These are phyloP conservation scores for Dovyalis caffra DNA, from an alignment of 345 rosid species.

Conservation along the genomic window DNA sequence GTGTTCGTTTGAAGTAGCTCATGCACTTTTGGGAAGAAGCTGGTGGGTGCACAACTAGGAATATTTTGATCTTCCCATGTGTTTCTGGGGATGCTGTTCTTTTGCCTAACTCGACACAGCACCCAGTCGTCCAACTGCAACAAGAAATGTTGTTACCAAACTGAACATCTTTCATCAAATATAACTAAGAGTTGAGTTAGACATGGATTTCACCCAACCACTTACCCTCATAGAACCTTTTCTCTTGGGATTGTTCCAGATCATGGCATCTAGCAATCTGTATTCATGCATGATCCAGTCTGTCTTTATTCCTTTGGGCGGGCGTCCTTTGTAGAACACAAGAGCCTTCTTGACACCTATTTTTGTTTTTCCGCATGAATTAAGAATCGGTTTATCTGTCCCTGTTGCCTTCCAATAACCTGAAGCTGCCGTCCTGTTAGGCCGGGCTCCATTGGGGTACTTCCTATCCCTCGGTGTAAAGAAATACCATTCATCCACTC, in stretches of 20 bases:
- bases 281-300: conserved; percentile 40
- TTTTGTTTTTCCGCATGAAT: background rate
- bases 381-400: conserved; percentile 19
- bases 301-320: conserved; percentile 31
- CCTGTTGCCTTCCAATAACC: conserved; percentile 34
- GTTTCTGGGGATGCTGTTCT: conserved; percentile 16
- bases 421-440: conserved; percentile 32
- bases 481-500: conserved; percentile 38
- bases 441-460: conserved; percentile 39
- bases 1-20: conserved; percentile 14
- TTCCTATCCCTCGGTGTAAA: conserved; percentile 40
- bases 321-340: conserved; percentile 33
- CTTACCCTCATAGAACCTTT: conserved; percentile 25
- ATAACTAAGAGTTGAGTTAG: background rate
- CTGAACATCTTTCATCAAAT: background rate
- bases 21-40: conserved; percentile 16
- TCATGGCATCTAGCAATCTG: conserved; percentile 13
- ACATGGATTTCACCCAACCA: background rate
- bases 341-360: conserved; percentile 32
- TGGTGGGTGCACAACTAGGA: conserved; percentile 8
- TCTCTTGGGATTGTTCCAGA: conserved; percentile 6
- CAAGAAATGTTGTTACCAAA: background rate
- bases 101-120: conserved; percentile 25
- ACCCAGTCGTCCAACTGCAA: conserved; percentile 34
- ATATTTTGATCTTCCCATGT: conserved; percentile 26